Percentiles rank a stretch among this genome's conserved stretches.
These are phyloP conservation scores for Aspergillus puulaauensis DNA, from an alignment of 2,329 filamentous ascomycete species.

Conservation along the genomic window DNA sequence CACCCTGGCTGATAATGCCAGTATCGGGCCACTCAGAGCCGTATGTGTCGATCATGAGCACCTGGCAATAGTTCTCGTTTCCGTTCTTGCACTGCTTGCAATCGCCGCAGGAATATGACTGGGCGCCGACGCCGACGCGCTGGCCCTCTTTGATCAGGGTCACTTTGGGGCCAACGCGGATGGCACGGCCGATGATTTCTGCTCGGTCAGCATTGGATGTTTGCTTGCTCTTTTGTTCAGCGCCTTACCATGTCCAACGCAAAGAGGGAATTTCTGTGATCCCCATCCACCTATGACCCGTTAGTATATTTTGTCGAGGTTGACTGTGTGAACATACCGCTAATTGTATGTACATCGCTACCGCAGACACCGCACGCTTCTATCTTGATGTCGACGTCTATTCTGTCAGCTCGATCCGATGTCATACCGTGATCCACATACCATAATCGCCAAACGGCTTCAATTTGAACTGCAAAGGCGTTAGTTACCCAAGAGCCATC, in stretches of 20 bases:
- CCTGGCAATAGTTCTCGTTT: constrained; percentile 68
- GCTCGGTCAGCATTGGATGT: background rate
- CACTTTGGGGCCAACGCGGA: constrained; percentile 67
- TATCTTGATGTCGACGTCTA: constrained; percentile 83
- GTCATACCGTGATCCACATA: constrained; percentile 16
- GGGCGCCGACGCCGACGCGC: constrained; percentile 68
- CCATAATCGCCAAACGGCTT: constrained; percentile 80
- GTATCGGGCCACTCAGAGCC: constrained; percentile 56
- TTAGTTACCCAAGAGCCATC: background rate
- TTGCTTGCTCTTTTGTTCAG: background rate
- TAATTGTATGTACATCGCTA: constrained; percentile 70
- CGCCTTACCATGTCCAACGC: constrained; percentile 50
- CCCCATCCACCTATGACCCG: constrained; percentile 51
- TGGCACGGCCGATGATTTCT: constrained; percentile 69
- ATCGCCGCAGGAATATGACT: constrained; percentile 63
- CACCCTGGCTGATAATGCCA: constrained; percentile 65
- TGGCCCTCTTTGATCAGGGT: constrained; percentile 61
- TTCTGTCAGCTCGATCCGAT: background rate
- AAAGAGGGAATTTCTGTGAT: constrained; percentile 51
- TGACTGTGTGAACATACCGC: constrained; percentile 25
- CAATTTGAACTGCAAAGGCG: constrained; percentile 62
- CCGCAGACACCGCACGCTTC: constrained; percentile 76
- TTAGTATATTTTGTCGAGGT: constrained; percentile 4
- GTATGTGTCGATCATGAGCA: constrained; percentile 53
- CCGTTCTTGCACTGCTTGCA: constrained; percentile 66